Evolutionary conservation across 345 rosid species (phyloP).

Genomic region (Salix brachista): DNA sequence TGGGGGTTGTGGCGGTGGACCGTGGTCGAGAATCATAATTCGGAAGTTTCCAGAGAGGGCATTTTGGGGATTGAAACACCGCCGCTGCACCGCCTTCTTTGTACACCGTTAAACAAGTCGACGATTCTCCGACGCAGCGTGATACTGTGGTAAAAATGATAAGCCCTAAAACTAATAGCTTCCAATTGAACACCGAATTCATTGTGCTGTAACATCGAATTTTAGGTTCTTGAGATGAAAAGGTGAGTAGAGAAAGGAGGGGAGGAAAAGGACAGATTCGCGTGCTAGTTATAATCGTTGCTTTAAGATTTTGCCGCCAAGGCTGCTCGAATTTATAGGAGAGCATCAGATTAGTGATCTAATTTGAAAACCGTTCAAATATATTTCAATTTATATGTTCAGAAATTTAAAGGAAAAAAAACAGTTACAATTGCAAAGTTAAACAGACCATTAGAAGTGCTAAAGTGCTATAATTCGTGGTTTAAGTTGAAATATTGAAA

Average conservation of each 20-base stretch:
- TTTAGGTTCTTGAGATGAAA: not conserved
- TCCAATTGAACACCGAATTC: not conserved
- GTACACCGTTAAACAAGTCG: constrained; percentile 76
- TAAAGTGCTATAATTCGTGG: too few species aligned
- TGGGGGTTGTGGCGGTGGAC: constrained; percentile 14
- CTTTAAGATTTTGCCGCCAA: too few species aligned
- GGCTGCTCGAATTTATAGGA: too few species aligned
- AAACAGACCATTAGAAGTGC: too few species aligned
- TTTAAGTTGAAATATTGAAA: too few species aligned
- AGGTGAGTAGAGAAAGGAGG: not conserved
- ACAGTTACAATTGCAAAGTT: too few species aligned
- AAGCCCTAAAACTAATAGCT: constrained; percentile 5
- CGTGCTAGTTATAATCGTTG: not conserved
- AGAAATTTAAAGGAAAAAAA: too few species aligned
- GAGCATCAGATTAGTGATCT: too few species aligned
- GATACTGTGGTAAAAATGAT: not conserved
- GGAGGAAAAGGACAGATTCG: not conserved
- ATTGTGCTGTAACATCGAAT: not conserved
- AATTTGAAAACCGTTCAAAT: too few species aligned
- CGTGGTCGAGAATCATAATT: constrained; percentile 35
- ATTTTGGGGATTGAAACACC: constrained; percentile 74
- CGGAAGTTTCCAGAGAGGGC: constrained; percentile 82
- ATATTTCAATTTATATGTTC: too few species aligned
- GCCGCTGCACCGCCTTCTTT: constrained; percentile 91
- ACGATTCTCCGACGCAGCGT: constrained; percentile 43